These are phyloP conservation scores for Prunus fruticosa DNA, from an alignment of 306 rosid species.

Conservation along the genomic window DNA sequence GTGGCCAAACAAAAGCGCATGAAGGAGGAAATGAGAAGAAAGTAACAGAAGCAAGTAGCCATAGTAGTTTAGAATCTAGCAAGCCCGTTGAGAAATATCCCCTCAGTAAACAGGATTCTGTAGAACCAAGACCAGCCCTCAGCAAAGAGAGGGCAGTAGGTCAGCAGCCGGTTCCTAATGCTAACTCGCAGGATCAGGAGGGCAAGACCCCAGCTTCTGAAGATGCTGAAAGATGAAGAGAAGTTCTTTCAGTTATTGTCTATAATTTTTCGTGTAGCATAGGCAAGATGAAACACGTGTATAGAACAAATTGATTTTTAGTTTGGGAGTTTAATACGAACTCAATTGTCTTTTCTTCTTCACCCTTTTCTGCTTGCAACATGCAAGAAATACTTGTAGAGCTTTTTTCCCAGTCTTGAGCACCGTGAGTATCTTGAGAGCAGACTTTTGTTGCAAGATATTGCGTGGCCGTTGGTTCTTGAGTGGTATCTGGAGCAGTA, in stretches of 20 bases:
- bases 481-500: too few relatives aligned
- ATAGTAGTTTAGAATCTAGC: constrained; percentile 26
- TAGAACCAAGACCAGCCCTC: constrained; percentile 4
- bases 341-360: neutral
- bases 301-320: neutral
- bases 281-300: neutral
- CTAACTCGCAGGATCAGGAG: constrained; percentile 34
- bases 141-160: too few relatives aligned
- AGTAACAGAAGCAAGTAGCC: constrained; percentile 28
- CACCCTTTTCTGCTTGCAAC: neutral
- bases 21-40: constrained; percentile 29
- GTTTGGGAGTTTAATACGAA: neutral
- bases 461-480: too few relatives aligned
- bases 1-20: constrained; percentile 21
- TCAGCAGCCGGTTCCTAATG: constrained; percentile 9
- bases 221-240: constrained; percentile 32
- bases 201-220: constrained; percentile 31
- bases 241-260: constrained; percentile 15
- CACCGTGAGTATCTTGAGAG: too few relatives aligned
- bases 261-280: neutral
- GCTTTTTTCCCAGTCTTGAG: too few relatives aligned
- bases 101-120: constrained; percentile 10
- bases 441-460: too few relatives aligned
- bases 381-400: too few relatives aligned
- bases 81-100: constrained; percentile 29